These are phyloP conservation scores for Aspergillus awamori DNA, from an alignment of 2,329 filamentous ascomycete genomes.

Conservation along the genomic window DNA sequence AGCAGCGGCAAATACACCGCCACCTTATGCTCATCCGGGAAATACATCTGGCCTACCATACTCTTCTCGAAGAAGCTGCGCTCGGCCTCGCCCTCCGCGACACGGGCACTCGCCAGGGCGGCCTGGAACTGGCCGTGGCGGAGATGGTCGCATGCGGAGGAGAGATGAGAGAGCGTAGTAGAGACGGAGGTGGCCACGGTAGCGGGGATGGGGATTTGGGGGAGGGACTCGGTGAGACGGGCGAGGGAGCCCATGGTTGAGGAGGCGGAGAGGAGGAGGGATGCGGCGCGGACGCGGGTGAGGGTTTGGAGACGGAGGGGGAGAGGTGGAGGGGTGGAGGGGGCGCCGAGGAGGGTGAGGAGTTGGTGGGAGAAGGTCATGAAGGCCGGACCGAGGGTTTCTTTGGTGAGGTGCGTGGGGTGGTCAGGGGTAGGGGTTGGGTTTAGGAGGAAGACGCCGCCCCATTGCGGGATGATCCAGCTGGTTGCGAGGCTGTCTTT, in stretches of 20 bases:
- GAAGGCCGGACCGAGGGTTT: constrained; percentile 76
- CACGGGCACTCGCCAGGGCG: constrained; percentile 77
- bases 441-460: constrained; percentile 72
- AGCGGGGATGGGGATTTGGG: constrained; percentile 86
- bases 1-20: constrained; percentile 92
- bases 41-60: constrained; percentile 98
- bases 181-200: constrained; percentile 84
- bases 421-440: constrained; percentile 43
- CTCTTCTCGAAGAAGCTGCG: constrained; percentile 97
- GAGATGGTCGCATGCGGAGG: constrained; percentile 73
- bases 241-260: constrained; percentile 93
- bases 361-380: constrained; percentile 90
- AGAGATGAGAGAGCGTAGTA: constrained; percentile 75
- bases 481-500: constrained; percentile 67
- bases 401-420: constrained; percentile 59
- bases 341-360: constrained; percentile 82
- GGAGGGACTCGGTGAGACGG: constrained; percentile 78
- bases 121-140: constrained; percentile 61
- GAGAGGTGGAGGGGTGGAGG: constrained; percentile 74
- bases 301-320: constrained; percentile 83
- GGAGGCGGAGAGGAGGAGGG: constrained; percentile 83
- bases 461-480: constrained; percentile 97
- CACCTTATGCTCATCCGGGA: constrained; percentile 97
- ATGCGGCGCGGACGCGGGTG: constrained; percentile 80
- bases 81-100: constrained; percentile 87